These are phyloP conservation scores for Wickerhamomyces sydowiorum DNA, from an alignment of 805 yeast genomes.

Conservation along the genomic window DNA sequence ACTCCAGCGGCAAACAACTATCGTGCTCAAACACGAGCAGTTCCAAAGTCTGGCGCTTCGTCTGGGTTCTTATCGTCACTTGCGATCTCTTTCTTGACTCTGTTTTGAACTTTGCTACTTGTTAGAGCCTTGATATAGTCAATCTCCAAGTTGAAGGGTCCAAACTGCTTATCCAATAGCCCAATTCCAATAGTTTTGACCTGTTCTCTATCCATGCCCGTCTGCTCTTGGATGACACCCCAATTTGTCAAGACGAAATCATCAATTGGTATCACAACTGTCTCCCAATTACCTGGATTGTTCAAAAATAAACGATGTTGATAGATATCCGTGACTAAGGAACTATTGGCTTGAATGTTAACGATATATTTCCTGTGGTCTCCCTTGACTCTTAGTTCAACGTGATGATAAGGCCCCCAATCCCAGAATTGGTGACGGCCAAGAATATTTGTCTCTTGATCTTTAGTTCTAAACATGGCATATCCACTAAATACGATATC, in stretches of 20 bases:
- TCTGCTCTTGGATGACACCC: constrained; percentile 62
- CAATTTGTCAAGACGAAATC: constrained; percentile 81
- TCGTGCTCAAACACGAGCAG: background rate
- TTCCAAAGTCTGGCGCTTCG: background rate
- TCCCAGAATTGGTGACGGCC: constrained; percentile 55
- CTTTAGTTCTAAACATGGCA: constrained; percentile 80
- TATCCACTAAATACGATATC: constrained; percentile 61
- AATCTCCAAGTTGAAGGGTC: constrained; percentile 63
- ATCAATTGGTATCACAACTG: constrained; percentile 68
- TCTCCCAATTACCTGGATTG: constrained; percentile 77
- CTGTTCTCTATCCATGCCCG: constrained; percentile 52
- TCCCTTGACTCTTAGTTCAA: constrained; percentile 67
- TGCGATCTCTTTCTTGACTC: background rate
- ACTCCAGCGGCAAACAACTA: too few relatives aligned
- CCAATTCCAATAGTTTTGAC: constrained; percentile 76
- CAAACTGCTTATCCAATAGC: constrained; percentile 69
- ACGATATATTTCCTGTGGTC: constrained; percentile 71
- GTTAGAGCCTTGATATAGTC: constrained; percentile 70
- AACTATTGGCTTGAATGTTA: constrained; percentile 76
- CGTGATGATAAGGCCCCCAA: constrained; percentile 55
- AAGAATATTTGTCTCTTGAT: constrained; percentile 43
- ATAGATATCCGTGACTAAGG: constrained; percentile 70
- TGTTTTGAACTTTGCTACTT: constrained; percentile 28
- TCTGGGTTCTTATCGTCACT: background rate
- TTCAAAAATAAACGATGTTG: constrained; percentile 75